Evolutionary conservation across 495 filamentous ascomycete genomes (phyloP).

Genomic region (Trichocladium uniseriatum): DNA sequence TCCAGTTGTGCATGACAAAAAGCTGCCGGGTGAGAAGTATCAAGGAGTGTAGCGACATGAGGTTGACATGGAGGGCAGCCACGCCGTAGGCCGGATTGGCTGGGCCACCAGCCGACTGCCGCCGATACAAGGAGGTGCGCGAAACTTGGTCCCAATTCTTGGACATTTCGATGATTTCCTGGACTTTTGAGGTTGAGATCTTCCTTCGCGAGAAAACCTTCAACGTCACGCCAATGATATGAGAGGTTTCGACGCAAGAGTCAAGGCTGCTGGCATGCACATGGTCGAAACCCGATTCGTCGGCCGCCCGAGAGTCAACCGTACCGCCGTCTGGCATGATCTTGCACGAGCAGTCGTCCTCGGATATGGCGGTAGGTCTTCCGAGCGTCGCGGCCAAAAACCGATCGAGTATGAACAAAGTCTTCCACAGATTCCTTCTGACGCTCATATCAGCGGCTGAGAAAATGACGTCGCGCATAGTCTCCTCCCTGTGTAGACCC

Average conservation of each 20-base stretch:
- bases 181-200: conserved; percentile 55
- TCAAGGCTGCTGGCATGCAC: conserved; percentile 37
- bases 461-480: conserved; percentile 41
- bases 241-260: conserved; percentile 47
- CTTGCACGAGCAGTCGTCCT: conserved; percentile 48
- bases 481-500: conserved; percentile 54
- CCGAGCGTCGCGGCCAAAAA: conserved; percentile 51
- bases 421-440: conserved; percentile 50
- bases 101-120: conserved; percentile 36
- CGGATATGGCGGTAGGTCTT: conserved; percentile 50
- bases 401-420: conserved; percentile 52
- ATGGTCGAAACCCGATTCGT: conserved; percentile 11
- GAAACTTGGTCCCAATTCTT: conserved; percentile 42
- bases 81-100: conserved; percentile 47
- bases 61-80: conserved; percentile 56
- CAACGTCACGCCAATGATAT: conserved; percentile 57
- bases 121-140: conserved; percentile 38
- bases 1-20: conserved; percentile 45
- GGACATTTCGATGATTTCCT: conserved; percentile 53
- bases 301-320: conserved; percentile 33
- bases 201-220: conserved; percentile 62
- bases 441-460: conserved; percentile 32
- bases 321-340: conserved; percentile 30
- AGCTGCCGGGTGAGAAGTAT: conserved; percentile 65
- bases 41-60: conserved; percentile 65